These are phyloP conservation scores for Fusarium dimerum DNA, from an alignment of 2,329 filamentous ascomycete genomes.

Conservation along the genomic window DNA sequence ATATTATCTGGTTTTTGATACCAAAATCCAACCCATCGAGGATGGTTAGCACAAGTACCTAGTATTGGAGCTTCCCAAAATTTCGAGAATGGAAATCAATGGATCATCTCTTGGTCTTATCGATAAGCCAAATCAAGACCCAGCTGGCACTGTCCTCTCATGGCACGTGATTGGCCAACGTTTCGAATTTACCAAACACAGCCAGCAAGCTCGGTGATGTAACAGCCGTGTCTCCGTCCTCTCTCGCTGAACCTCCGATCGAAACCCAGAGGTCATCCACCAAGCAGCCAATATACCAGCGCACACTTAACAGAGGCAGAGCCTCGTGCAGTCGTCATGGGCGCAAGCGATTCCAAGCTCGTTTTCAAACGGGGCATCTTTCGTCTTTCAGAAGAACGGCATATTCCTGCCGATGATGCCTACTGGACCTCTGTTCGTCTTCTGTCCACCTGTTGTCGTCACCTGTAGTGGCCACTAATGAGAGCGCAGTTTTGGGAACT, in stretches of 20 bases:
- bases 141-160: neutral
- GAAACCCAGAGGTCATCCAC: conserved; percentile 21
- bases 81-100: neutral
- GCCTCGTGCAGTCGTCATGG: conserved; percentile 61
- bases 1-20: no score
- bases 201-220: neutral
- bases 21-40: no score
- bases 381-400: conserved; percentile 85
- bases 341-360: conserved; percentile 97
- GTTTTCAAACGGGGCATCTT: conserved; percentile 99
- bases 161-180: conserved; percentile 22
- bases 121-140: neutral
- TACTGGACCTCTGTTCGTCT: conserved; percentile 89
- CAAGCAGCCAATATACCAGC: conserved; percentile 13
- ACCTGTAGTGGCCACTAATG: conserved; percentile 20
- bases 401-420: conserved; percentile 82
- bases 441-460: conserved; percentile 5
- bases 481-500: conserved; percentile 85
- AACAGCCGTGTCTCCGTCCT: conserved; percentile 11
- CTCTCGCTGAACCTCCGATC: conserved; percentile 1
- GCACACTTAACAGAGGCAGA: conserved; percentile 14
- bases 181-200: neutral
- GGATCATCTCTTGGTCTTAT: neutral
- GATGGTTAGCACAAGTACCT: no score
- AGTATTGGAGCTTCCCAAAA: neutral